Evolutionary conservation across 2,329 filamentous ascomycete species (phyloP), one percentile per base, ranked within the genome.

Genomic region (Stagonosporopsis chrysanthemi): DNA sequence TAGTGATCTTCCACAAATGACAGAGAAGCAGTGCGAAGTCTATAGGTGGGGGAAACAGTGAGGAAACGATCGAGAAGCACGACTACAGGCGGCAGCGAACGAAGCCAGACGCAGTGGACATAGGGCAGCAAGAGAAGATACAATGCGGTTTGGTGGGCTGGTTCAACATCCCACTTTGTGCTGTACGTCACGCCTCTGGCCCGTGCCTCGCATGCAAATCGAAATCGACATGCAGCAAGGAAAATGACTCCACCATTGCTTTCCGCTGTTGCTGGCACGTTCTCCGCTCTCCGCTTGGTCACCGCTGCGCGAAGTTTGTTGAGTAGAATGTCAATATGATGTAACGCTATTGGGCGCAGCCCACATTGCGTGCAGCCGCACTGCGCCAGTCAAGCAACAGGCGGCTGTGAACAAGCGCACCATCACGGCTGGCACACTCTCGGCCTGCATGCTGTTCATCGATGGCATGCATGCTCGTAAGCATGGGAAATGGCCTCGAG

Each of bases 241-340:
- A 52, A 59, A 41, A 22, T 51, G 53, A 52, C 49, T 58, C 57
- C 56, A 61, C 59, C 61, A 62, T 57, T 61, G 41, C 56, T 46
- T 48, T 54, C 54, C 60, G 39, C 45, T 45, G 49, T 43, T 53
- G 54, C 61, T 59, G 62, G 50, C 63, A 67, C 54, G 56, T 61
- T 63, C 62, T 61, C 33, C 48, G 40, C 36, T 36, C 49, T 46
- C 40, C 45, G 55, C 52, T 24, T 43, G 26, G 56, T 54, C 50
- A 58, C 50, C 56, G 56, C 56, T 50, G 33, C 22, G 36, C 56
- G 40, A 24, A 46, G 38, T 49, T 54, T 61, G 61, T 61, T 61
- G 61, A 53, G 44, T 38, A 29, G 24, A 19, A 12, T 49, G 53
- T 59, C 58, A 55, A 64, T 44, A 65, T 66, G 60, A 67, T 63